Evolutionary conservation across 73 alveolate species (phyloP).

Genomic region (Uronychia setigera): DNA sequence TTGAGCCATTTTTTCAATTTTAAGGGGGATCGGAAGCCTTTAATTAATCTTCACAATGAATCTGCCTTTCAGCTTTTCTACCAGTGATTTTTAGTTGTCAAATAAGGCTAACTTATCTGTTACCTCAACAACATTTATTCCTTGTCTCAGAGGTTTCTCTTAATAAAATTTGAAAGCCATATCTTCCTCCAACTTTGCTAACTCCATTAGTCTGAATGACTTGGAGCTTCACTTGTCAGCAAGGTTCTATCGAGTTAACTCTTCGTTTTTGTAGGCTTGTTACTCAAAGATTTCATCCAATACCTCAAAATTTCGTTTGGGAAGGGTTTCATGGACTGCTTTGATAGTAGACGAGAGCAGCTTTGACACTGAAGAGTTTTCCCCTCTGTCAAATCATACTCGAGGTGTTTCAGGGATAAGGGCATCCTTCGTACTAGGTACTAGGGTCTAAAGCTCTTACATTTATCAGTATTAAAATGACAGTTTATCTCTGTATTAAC

Average conservation of each 20-base stretch:
- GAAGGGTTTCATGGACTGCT: too few relatives aligned
- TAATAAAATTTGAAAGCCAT: neutral
- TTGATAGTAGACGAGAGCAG: too few relatives aligned
- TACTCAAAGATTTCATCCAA: neutral
- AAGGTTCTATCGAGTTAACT: neutral
- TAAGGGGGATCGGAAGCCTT: constrained; percentile 1
- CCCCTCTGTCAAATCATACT: too few relatives aligned
- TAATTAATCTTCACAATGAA: neutral
- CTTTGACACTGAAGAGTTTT: too few relatives aligned
- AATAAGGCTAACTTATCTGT: neutral
- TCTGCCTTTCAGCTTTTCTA: constrained; percentile 13
- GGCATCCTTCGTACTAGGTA: too few relatives aligned
- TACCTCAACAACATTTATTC: neutral
- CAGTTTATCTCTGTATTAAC: too few relatives aligned
- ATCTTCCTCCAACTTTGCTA: constrained; percentile 6
- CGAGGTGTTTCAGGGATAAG: too few relatives aligned
- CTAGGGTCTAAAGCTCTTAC: too few relatives aligned
- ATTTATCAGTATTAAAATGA: too few relatives aligned
- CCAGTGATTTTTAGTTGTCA: neutral
- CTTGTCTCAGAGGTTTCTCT: neutral
- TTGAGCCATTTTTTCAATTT: constrained; percentile 10
- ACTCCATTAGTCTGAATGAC: neutral
- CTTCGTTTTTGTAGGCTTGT: neutral
- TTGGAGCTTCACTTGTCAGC: neutral
- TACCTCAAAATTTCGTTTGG: neutral